Evolutionary conservation across 2,329 filamentous ascomycete species (phyloP).

Genomic region (Monilinia aucupariae): DNA sequence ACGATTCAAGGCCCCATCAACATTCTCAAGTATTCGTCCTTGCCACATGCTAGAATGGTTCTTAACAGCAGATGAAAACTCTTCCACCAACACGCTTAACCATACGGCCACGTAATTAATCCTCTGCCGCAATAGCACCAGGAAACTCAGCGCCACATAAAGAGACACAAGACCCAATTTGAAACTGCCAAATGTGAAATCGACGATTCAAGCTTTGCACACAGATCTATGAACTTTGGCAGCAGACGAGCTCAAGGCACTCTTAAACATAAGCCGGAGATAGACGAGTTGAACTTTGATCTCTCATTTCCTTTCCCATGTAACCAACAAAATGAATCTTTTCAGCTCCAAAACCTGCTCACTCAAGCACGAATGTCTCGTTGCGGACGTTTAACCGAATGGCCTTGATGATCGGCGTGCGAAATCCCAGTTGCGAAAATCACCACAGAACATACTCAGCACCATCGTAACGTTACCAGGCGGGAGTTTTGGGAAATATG

Average conservation of each 20-base stretch:
- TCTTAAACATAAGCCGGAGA: not conserved
- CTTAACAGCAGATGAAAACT: not conserved
- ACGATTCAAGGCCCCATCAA: not conserved
- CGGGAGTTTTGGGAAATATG: not conserved
- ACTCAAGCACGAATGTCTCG: not conserved
- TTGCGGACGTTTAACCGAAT: not conserved
- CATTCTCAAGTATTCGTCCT: not conserved
- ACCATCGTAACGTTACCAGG: not conserved
- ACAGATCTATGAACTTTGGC: too few relatives aligned
- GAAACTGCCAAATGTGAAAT: not conserved
- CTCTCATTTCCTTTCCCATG: not conserved
- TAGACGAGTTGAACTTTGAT: not conserved
- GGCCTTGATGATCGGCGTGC: not conserved
- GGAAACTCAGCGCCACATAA: not conserved
- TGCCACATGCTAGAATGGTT: not conserved
- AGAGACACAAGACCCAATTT: not conserved
- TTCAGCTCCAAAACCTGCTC: not conserved
- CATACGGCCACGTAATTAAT: not conserved
- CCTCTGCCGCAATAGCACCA: too few relatives aligned
- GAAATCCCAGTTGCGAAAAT: not conserved
- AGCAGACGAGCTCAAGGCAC: too few relatives aligned
- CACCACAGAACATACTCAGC: not conserved
- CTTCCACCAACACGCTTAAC: not conserved
- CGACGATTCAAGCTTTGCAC: not conserved
- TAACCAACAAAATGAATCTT: not conserved